Evolutionary conservation across 805 yeast species (phyloP).

Genomic region (Saccharomycopsis javanensis): DNA sequence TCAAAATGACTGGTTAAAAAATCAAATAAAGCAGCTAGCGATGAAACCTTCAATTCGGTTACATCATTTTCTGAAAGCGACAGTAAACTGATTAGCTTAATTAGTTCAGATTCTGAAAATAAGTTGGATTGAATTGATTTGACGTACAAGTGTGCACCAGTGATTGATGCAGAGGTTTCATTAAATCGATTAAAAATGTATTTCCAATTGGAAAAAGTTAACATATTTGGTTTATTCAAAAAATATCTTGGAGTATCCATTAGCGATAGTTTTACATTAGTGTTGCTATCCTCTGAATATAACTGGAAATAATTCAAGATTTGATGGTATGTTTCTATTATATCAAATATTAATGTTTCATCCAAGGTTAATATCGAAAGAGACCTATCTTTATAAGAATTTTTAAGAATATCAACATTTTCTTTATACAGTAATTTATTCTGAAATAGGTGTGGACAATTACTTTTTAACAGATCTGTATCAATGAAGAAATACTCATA

Average conservation of each 20-base stretch:
- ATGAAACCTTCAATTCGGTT: constrained; percentile 1
- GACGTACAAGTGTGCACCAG: background rate
- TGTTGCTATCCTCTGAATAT: constrained; percentile 1
- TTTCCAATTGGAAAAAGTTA: constrained; percentile 13
- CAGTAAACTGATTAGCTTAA: background rate
- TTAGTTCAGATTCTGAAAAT: background rate
- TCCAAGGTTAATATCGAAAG: background rate
- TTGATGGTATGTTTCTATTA: constrained; percentile 1
- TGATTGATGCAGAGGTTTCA: background rate
- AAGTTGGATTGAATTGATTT: background rate
- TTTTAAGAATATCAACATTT: constrained; percentile 1
- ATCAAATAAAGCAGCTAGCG: constrained; percentile 4
- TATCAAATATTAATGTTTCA: constrained; percentile 7
- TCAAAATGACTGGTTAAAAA: constrained; percentile 7
- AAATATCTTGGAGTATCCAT: constrained; percentile 11
- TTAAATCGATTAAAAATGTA: background rate
- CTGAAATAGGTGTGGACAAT: constrained; percentile 10
- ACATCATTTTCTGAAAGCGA: background rate
- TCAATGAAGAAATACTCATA: background rate
- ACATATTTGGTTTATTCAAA: constrained; percentile 5
- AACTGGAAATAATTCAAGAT: constrained; percentile 10
- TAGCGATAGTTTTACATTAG: constrained; percentile 3
- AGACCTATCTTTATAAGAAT: background rate
- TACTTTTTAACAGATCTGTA: background rate
- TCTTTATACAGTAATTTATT: background rate